Base-by-base conservation (phyloP, 2,329 filamentous ascomycete species). In the Calonectria pseudoreteaudii region DNA sequence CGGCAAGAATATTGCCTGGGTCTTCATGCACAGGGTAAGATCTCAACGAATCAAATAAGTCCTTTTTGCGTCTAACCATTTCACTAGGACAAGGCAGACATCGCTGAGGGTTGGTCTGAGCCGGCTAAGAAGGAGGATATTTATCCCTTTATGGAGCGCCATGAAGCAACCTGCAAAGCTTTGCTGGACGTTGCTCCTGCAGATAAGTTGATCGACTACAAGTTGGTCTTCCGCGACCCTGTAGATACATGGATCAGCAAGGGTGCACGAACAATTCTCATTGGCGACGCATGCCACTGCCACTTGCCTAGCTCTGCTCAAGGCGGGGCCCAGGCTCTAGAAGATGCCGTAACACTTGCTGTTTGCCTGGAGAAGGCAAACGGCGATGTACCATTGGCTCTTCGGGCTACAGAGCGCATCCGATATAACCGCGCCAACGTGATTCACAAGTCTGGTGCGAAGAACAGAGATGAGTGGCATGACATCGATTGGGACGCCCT, bases 81-180 rank as follows among this genome's bases (percentile, higher is more conserved):
- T 13, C 18, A 20, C 13, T 67, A 77, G 14, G 77, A 78, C 2
- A 71, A 76, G 0, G 70, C 71, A 26, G 77, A 78, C 1, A 77
- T 78, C 8, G 75, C 75, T 4, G 77, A 78, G 52, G 77, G 76
- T 1, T 78, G 77, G 77, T 78, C 76, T 0, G 71, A 76, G 4
- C 76, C 76, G 13, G 77, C 73, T 0, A 78, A 76, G 53, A 74
- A 76, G 0, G 75, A 78, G 34, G 77, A 78, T 4, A 75, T 78
- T 0, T 2, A 70, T 0, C 68, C 75, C 3, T 50, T 74, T 7
- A 64, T 78, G 3, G 71, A 74, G 3, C 68, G 72, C n/a, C 53
- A 64, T 58, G 47, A 68, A 36, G 38, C 41, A 13, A 44, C 30
- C 7, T 69, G 67, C 28, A 50, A 50, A 30, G 41, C 52, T 8